Conservation (phyloP, 345 rosid genomes). For the Gynandropsis gynandra region DNA sequence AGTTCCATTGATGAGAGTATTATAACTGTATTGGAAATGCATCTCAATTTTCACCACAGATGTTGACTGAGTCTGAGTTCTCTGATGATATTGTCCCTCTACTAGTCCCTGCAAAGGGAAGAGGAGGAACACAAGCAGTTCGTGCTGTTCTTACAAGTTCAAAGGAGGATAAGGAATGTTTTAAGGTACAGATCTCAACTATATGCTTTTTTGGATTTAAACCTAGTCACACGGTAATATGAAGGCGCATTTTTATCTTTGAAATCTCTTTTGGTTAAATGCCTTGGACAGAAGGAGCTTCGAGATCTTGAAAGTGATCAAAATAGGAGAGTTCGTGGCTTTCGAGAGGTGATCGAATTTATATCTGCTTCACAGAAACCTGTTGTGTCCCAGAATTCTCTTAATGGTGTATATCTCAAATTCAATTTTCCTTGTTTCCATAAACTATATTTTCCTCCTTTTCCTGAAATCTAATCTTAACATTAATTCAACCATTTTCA, state of each 20-base stretch:
- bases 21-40: not conserved
- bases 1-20: constrained; percentile 2
- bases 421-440: constrained; percentile 10
- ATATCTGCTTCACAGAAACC: constrained; percentile 84
- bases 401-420: constrained; percentile 56
- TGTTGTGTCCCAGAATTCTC: constrained; percentile 66
- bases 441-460: not conserved
- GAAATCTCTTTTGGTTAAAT: not conserved
- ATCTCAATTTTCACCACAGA: constrained; percentile 31
- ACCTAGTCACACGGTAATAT: not conserved
- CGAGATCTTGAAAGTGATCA: constrained; percentile 50
- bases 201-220: not conserved
- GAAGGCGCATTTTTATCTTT: not conserved
- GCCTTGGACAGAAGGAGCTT: constrained; percentile 59
- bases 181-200: constrained; percentile 42
- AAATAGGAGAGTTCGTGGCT: constrained; percentile 64
- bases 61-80: constrained; percentile 51
- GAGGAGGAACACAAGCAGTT: constrained; percentile 61
- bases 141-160: constrained; percentile 70
- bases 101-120: constrained; percentile 57
- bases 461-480: not conserved
- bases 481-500: constrained; percentile 25
- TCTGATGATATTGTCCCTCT: constrained; percentile 64
- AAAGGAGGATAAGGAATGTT: constrained; percentile 57
- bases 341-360: constrained; percentile 86